Evolutionary conservation across 306 rosid species (phyloP).

Genomic region (Prunus dulcis): DNA sequence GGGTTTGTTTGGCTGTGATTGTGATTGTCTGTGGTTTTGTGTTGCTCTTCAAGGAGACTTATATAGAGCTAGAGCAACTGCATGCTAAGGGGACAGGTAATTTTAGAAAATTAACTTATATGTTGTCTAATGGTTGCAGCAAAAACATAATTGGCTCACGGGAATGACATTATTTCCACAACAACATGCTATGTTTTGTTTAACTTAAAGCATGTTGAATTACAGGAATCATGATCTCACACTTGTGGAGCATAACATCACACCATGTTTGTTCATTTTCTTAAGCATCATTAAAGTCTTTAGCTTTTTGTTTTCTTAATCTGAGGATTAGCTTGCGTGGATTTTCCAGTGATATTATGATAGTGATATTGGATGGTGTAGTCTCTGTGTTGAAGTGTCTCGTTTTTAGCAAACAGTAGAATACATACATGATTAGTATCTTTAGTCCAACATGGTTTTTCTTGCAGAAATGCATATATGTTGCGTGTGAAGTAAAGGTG

Average conservation of each 20-base stretch:
- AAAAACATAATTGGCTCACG: background rate
- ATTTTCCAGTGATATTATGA: background rate
- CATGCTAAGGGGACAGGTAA: background rate
- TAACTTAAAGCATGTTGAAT: background rate
- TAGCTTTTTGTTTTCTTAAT: background rate
- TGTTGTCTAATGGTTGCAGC: background rate
- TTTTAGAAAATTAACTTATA: background rate
- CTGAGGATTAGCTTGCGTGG: background rate
- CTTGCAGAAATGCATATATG: background rate
- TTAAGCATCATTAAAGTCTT: background rate
- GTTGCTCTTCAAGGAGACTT: constrained; percentile 2
- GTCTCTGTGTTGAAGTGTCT: background rate
- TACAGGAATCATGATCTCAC: background rate
- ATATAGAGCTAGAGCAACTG: background rate
- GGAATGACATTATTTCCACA: background rate
- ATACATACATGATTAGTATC: background rate
- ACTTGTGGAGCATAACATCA: background rate
- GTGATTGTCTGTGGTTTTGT: background rate
- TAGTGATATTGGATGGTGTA: background rate
- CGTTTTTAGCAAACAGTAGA: background rate
- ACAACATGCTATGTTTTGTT: background rate
- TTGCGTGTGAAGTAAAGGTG: background rate
- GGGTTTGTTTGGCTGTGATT: background rate
- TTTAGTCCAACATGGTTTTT: background rate
- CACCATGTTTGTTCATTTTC: background rate